Conservation (phyloP, 352 stramenopile species). For the Albugo laibachii region DNA sequence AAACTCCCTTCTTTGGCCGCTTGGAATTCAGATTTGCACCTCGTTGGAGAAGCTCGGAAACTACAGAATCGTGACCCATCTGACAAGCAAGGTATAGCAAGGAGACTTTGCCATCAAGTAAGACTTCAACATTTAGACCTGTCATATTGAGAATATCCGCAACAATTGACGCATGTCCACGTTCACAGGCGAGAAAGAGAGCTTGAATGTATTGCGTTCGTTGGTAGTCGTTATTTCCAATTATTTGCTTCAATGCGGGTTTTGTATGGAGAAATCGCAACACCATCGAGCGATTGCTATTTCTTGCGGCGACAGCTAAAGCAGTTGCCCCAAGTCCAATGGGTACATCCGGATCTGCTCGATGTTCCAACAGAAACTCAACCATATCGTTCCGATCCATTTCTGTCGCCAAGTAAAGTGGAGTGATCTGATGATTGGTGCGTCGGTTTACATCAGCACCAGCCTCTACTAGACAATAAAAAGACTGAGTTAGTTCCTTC, state of each 20-base stretch:
- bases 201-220: slow-evolving; percentile 24
- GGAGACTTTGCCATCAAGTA: slow-evolving; percentile 63
- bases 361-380: slow-evolving; percentile 25
- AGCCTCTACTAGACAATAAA: slow-evolving; percentile 19
- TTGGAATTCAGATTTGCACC: slow-evolving; percentile 45
- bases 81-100: slow-evolving; percentile 68
- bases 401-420: slow-evolving; percentile 57
- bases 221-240: slow-evolving; percentile 3
- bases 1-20: slow-evolving; percentile 36
- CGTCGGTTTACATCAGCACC: slow-evolving; percentile 40
- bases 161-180: slow-evolving; percentile 40
- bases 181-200: slow-evolving; percentile 62
- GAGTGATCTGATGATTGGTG: slow-evolving; percentile 37
- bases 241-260: not conserved
- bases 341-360: slow-evolving; percentile 16
- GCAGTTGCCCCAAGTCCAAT: slow-evolving; percentile 35
- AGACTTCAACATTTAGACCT: slow-evolving; percentile 34
- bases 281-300: slow-evolving; percentile 35
- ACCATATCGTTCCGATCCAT: slow-evolving; percentile 54
- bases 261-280: slow-evolving; percentile 26
- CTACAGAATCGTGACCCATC: slow-evolving; percentile 55
- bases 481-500: slow-evolving; percentile 26
- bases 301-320: slow-evolving; percentile 58
- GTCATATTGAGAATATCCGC: slow-evolving; percentile 33
- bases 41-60: slow-evolving; percentile 26